Percentiles rank a stretch among this genome's conserved stretches.
These are phyloP conservation scores for Candida ficus DNA, from an alignment of 805 yeast genomes.

Conservation along the genomic window DNA sequence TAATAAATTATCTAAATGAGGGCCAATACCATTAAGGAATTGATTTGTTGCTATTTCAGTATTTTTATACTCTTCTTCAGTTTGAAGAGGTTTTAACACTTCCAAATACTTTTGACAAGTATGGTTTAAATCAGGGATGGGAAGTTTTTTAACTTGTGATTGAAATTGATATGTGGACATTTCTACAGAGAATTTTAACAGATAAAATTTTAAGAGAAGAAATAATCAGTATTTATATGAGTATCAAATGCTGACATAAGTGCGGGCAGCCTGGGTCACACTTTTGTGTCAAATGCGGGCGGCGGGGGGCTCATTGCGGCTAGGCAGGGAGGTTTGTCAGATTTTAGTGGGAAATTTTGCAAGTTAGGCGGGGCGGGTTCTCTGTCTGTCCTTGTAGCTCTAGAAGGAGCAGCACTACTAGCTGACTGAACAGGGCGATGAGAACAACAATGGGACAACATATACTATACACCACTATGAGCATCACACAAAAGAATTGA, in stretches of 20 bases:
- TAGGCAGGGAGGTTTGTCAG: too few relatives aligned
- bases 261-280: neutral
- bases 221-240: too few relatives aligned
- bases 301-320: too few relatives aligned
- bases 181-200: too few relatives aligned
- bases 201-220: too few relatives aligned
- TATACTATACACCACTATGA: too few relatives aligned
- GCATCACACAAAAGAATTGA: too few relatives aligned
- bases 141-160: conserved; percentile 55
- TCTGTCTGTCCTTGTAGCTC: too few relatives aligned
- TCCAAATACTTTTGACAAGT: conserved; percentile 64
- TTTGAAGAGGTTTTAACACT: conserved; percentile 75
- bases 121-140: conserved; percentile 70
- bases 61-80: conserved; percentile 58
- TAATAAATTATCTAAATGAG: conserved; percentile 57
- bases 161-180: conserved; percentile 55
- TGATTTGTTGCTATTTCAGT: conserved; percentile 54
- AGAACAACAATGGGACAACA: too few relatives aligned
- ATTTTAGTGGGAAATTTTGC: neutral
- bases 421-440: too few relatives aligned
- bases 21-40: conserved; percentile 52
- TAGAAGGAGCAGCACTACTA: too few relatives aligned
- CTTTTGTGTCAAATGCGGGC: neutral
- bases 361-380: neutral
- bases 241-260: neutral